Evolutionary conservation across 768 basidiomycete species (phyloP), one percentile per base, ranked within the genome.

Genomic region (Russula virescens): DNA sequence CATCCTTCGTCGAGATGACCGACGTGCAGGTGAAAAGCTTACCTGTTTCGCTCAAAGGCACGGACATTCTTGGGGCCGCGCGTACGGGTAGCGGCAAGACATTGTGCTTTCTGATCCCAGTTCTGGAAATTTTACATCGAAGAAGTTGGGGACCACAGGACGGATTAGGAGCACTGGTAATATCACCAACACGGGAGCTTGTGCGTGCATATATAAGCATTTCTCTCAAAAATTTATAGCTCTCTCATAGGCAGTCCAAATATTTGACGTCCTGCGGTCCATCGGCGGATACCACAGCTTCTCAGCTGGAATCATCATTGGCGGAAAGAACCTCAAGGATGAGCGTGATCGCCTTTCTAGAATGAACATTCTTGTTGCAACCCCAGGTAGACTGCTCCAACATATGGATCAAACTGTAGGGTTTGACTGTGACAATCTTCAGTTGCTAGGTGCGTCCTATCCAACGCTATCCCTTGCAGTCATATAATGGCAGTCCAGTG

Each of bases 311-410:
- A 77, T 98, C 14, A 88, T 98, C 19, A 99, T 99, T 47, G 96
- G 96, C 7, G 96, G 96, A 49, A 99, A 98, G 79, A 93, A 87
- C 68, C 73, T 98, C 53, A 94, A 94, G 71, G 94, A 96, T 64
- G 96, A 99, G 73, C 79, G 84, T 42, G 94, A 95, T 23, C 81
- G 96, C 8, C 74, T 99, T 47, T 81, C 87, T 11, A 81, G 91
- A 46, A 98, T 98, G 94, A 99, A 99, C 69, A 97, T 99, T 61
- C 82, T 99, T n/a, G 91, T 99, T 18, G 96, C 96, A 2, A 98
- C 96, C 5, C 96, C 96, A 5, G 96, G 96, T 26, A 82, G 96
- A 49, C 78, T 99, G 47, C 77, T 99, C 49, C 97, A 99, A 69
- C 97, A 99, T 73, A 90, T 99, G 88, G 97, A 98, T 72, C 94